Percentiles rank a stretch among this genome's conserved stretches.
Evolutionary conservation across 2,329 filamentous ascomycete genomes (phyloP).

Genomic region (Microcyclospora tardicrescens): DNA sequence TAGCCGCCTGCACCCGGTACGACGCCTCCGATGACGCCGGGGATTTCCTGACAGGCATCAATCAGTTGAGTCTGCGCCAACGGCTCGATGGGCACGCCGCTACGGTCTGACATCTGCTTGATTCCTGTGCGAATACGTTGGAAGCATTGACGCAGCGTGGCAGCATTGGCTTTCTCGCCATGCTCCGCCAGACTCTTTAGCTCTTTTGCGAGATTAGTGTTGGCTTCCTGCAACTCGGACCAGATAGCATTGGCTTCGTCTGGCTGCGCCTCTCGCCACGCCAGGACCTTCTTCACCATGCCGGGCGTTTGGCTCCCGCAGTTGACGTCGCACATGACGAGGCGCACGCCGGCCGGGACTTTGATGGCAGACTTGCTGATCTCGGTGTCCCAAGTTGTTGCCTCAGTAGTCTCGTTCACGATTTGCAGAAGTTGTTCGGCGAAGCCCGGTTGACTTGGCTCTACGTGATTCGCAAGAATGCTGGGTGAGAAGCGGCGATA

Average conservation of each 20-base stretch:
- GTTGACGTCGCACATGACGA: slow-evolving; percentile 93
- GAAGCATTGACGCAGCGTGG: slow-evolving; percentile 41
- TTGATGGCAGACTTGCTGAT: slow-evolving; percentile 56
- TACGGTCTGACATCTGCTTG: slow-evolving; percentile 59
- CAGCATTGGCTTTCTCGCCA: slow-evolving; percentile 33
- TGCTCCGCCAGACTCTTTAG: slow-evolving; percentile 42
- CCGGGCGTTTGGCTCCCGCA: slow-evolving; percentile 86
- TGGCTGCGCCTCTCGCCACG: slow-evolving; percentile 58
- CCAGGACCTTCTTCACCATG: slow-evolving; percentile 87
- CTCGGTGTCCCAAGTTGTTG: slow-evolving; percentile 62
- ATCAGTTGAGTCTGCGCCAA: slow-evolving; percentile 70
- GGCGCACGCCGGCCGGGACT: slow-evolving; percentile 58
- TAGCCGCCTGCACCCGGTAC: slow-evolving; percentile 91
- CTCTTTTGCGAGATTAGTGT: slow-evolving; percentile 55
- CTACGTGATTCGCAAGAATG: slow-evolving; percentile 54
- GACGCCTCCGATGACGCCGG: slow-evolving; percentile 79
- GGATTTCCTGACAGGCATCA: slow-evolving; percentile 56
- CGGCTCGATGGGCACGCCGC: slow-evolving; percentile 80
- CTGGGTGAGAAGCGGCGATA: slow-evolving; percentile 87
- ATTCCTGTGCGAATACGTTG: slow-evolving; percentile 47
- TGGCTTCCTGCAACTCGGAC: slow-evolving; percentile 59
- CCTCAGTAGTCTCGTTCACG: slow-evolving; percentile 46
- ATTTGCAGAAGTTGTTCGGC: slow-evolving; percentile 48
- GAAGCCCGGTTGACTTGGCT: slow-evolving; percentile 55
- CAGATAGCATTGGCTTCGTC: slow-evolving; percentile 58